Percentiles rank a stretch among this genome's conserved stretches.
phyloP scores from a whole-genome alignment of 495 filamentous ascomycete species.

The Geopyxis carbonaria region DNA sequence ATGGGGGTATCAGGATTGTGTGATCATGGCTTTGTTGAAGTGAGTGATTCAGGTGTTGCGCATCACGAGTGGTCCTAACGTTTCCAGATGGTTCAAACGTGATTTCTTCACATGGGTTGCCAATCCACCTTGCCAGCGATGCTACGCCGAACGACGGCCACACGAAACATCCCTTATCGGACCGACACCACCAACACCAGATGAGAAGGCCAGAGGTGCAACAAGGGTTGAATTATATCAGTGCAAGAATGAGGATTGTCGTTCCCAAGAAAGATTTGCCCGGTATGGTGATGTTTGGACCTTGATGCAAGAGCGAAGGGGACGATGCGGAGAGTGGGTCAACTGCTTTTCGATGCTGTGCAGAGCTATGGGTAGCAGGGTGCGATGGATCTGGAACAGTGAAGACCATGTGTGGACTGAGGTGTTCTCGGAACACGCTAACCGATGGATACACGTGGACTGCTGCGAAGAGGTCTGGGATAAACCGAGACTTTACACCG shows the following conservation, averaged over 20 bases:
- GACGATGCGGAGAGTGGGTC: constrained; percentile 87
- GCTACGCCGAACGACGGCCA: constrained; percentile 33
- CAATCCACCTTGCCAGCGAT: constrained; percentile 71
- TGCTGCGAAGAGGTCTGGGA: constrained; percentile 92
- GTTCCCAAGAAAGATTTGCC: constrained; percentile 70
- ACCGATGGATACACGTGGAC: constrained; percentile 94
- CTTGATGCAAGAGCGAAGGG: constrained; percentile 64
- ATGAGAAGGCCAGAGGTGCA: constrained; percentile 76
- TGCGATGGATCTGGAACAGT: constrained; percentile 96
- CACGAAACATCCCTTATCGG: constrained; percentile 63
- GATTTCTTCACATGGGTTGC: constrained; percentile 94
- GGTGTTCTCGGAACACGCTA: constrained; percentile 84
- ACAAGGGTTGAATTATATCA: constrained; percentile 75
- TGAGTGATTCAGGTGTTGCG: constrained; percentile 26
- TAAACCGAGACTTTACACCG: constrained; percentile 77
- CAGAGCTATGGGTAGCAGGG: constrained; percentile 72
- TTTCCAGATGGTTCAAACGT: constrained; percentile 76
- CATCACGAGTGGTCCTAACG: constrained; percentile 5
- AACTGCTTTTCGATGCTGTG: constrained; percentile 99
- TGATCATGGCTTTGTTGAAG: constrained; percentile 77
- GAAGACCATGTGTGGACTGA: constrained; percentile 82
- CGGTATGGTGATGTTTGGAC: constrained; percentile 95
- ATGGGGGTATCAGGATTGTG: constrained; percentile 98
- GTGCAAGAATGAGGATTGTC: constrained; percentile 55
- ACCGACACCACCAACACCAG: constrained; percentile 65